Conservation (phyloP, 2,329 filamentous ascomycete genomes). For the Paradendryphiella salina region DNA sequence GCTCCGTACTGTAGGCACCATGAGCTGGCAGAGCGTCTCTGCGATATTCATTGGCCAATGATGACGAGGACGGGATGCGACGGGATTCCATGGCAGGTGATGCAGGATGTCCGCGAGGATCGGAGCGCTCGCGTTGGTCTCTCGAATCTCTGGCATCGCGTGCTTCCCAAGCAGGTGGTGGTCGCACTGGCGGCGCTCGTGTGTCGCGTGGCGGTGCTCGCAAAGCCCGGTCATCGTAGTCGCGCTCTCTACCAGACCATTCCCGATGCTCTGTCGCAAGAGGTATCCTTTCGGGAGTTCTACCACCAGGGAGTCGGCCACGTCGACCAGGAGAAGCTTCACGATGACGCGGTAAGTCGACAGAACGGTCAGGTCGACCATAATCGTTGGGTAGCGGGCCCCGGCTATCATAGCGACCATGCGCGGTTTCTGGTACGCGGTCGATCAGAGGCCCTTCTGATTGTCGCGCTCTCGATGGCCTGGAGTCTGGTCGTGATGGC, state of each 20-base stretch:
- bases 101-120: conserved; percentile 33
- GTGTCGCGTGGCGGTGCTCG: conserved; percentile 41
- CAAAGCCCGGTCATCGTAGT: conserved; percentile 44
- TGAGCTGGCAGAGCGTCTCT: conserved; percentile 30
- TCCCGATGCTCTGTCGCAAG: conserved; percentile 37
- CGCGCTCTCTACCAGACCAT: conserved; percentile 39
- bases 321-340: conserved; percentile 49
- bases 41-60: conserved; percentile 33
- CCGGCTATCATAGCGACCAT: conserved; percentile 42
- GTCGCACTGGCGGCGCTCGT: conserved; percentile 31
- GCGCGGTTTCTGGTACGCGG: conserved; percentile 30
- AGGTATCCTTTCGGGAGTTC: conserved; percentile 44
- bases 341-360: conserved; percentile 45
- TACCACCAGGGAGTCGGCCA: conserved; percentile 33
- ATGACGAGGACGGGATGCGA: conserved; percentile 31
- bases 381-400: conserved; percentile 44
- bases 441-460: conserved; percentile 39
- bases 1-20: conserved; percentile 29
- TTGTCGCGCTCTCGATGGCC: conserved; percentile 51
- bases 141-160: conserved; percentile 36
- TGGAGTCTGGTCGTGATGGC: conserved; percentile 63
- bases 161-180: conserved; percentile 29
- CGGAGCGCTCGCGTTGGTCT: conserved; percentile 38
- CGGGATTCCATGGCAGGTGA: conserved; percentile 23
- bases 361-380: conserved; percentile 51